Conservation (phyloP, 78 protist genomes). For the Emiliania huxleyi region DNA sequence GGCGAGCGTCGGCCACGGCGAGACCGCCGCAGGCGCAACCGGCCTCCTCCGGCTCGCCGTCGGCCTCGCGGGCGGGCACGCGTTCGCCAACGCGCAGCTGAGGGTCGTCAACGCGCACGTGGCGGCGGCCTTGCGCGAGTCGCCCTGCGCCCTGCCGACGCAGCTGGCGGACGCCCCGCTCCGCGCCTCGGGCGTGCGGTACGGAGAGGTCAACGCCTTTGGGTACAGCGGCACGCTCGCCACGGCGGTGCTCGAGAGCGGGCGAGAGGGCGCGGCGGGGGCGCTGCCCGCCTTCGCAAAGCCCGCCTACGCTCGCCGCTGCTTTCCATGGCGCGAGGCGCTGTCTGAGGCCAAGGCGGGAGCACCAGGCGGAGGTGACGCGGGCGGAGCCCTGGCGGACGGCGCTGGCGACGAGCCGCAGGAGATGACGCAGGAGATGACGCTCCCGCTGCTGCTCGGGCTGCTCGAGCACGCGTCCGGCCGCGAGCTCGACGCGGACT, state of each 20-base stretch:
- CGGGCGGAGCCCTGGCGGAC: no score
- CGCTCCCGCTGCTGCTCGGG: no score
- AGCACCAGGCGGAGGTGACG: no score
- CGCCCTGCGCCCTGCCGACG: background rate
- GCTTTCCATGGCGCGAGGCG: no score
- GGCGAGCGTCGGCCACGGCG: slow-evolving; percentile 76
- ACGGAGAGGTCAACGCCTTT: background rate
- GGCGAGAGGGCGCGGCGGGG: no score
- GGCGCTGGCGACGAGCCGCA: no score
- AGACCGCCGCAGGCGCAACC: slow-evolving; percentile 36
- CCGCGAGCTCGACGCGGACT: background rate
- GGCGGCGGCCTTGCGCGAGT: background rate
- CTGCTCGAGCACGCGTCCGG: background rate
- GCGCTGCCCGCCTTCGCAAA: no score
- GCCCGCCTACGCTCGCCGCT: no score
- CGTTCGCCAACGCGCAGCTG: background rate
- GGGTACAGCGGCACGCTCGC: background rate
- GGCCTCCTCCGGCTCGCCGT: background rate
- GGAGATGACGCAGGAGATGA: no score
- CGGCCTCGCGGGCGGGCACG: background rate
- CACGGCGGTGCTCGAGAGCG: background rate
- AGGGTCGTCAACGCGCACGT: background rate
- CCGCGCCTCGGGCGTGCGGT: background rate
- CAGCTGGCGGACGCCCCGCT: background rate
- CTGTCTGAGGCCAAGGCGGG: no score